Evolutionary conservation across 352 stramenopile genomes (phyloP).

Genomic region (Phytophthora pini): DNA sequence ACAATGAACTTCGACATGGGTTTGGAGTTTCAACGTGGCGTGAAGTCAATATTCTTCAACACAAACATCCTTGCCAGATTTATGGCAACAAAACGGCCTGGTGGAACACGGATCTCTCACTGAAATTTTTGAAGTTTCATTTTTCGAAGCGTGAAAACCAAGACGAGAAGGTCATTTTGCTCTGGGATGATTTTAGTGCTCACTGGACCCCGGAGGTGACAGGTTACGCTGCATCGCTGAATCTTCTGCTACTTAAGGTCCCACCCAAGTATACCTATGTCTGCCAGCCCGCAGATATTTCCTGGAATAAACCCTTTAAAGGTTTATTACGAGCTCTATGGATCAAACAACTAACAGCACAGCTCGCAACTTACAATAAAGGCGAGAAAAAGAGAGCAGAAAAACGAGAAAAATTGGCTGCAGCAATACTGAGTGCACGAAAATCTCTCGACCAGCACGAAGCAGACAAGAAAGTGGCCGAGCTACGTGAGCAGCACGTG

Average conservation of each 20-base stretch:
- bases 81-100: too few species aligned
- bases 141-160: too few species aligned
- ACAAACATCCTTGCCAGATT: not conserved
- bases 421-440: conserved; percentile 6
- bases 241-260: not conserved
- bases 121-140: too few species aligned
- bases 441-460: not conserved
- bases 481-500: too few species aligned
- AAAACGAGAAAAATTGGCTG: conserved; percentile 13
- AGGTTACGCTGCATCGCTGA: not conserved
- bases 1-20: not conserved
- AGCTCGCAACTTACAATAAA: not conserved
- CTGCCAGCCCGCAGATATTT: not conserved
- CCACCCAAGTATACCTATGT: not conserved
- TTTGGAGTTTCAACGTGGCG: not conserved
- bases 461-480: too few species aligned
- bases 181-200: conserved; percentile 7
- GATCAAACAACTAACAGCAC: not conserved
- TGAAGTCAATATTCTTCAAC: not conserved
- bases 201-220: not conserved
- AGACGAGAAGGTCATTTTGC: not conserved
- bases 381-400: not conserved
- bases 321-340: not conserved
- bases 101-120: too few species aligned
- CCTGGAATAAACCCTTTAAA: not conserved